These are phyloP conservation scores for Mycena leptocephala DNA, from an alignment of 768 basidiomycete genomes.

Conservation along the genomic window DNA sequence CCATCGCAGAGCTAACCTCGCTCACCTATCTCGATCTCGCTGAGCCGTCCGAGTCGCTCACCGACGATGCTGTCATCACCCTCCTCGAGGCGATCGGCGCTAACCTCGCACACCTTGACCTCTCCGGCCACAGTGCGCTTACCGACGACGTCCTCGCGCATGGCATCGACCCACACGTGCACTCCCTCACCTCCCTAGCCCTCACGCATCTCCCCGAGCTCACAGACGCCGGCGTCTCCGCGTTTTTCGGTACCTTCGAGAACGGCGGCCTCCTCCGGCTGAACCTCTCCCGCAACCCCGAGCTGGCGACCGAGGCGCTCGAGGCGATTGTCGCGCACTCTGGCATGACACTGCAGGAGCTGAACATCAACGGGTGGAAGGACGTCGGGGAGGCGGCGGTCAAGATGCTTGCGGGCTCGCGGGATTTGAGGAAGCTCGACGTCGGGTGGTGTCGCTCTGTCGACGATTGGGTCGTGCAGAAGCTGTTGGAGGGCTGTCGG, in stretches of 20 bases:
- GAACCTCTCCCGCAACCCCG: slow-evolving; percentile 77
- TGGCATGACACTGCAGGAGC: slow-evolving; percentile 65
- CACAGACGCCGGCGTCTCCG: slow-evolving; percentile 79
- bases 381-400: slow-evolving; percentile 66
- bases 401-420: slow-evolving; percentile 49
- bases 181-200: slow-evolving; percentile 65
- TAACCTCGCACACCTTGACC: slow-evolving; percentile 72
- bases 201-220: slow-evolving; percentile 74
- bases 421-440: slow-evolving; percentile 74
- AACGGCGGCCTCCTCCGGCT: slow-evolving; percentile 66
- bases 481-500: slow-evolving; percentile 67
- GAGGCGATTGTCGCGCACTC: slow-evolving; percentile 79
- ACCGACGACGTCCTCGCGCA: slow-evolving; percentile 72
- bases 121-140: slow-evolving; percentile 80
- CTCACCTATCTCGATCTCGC: slow-evolving; percentile 82
- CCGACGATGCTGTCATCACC: slow-evolving; percentile 69
- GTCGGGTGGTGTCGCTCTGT: slow-evolving; percentile 89
- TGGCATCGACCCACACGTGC: slow-evolving; percentile 71
- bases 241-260: slow-evolving; percentile 77
- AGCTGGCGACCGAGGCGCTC: slow-evolving; percentile 70
- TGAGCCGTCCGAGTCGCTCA: slow-evolving; percentile 68
- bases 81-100: slow-evolving; percentile 72
- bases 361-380: slow-evolving; percentile 89
- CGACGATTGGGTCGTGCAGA: slow-evolving; percentile 88
- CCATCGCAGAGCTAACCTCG: slow-evolving; percentile 65